These are phyloP conservation scores for Zoysia matrella DNA, from an alignment of 202 grass and related monocot genomes.

Conservation along the genomic window DNA sequence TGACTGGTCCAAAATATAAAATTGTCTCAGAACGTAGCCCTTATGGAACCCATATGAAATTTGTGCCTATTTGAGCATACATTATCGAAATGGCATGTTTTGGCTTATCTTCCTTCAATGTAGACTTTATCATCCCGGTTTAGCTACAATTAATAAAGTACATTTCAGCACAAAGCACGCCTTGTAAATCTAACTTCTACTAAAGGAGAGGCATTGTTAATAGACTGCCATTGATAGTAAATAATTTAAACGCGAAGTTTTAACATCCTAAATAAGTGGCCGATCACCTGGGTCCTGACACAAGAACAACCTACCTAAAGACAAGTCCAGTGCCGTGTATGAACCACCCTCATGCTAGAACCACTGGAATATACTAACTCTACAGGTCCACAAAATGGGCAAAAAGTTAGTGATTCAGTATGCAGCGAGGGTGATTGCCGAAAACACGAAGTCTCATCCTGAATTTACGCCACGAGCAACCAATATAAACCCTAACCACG, in stretches of 20 bases:
- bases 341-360: background rate
- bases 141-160: background rate
- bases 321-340: background rate
- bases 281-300: background rate
- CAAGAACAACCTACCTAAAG: background rate
- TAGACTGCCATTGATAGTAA: background rate
- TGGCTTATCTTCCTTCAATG: background rate
- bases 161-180: background rate
- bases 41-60: background rate
- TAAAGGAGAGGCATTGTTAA: background rate
- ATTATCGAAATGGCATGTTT: background rate
- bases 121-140: conserved; percentile 3
- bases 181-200: background rate
- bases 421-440: background rate
- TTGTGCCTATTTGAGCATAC: background rate
- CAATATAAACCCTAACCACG: conserved; percentile 45
- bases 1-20: background rate
- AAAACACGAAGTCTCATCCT: background rate
- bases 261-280: background rate
- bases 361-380: background rate
- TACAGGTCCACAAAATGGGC: background rate
- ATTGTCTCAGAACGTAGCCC: background rate
- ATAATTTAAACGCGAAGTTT: background rate
- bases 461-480: background rate
- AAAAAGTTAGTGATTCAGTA: background rate